phyloP scores from a whole-genome alignment of 305 asterid genomes.

The Lippia alba region DNA sequence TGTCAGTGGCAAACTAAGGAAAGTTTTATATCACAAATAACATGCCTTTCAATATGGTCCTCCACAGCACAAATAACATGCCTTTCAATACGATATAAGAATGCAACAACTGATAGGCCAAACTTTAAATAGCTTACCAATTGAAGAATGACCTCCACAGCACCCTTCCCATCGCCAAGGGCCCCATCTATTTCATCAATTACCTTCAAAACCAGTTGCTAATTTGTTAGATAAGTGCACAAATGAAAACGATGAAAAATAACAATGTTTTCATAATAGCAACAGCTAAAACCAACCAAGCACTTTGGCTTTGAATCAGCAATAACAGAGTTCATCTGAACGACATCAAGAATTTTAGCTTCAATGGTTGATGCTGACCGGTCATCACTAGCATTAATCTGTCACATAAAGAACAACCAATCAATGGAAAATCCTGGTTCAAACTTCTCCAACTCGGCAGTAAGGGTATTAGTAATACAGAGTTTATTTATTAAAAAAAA shows the following conservation, averaged over 20 bases:
- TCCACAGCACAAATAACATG: background rate
- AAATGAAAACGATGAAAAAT: constrained; percentile 18
- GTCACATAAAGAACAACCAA: constrained; percentile 43
- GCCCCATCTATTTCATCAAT: constrained; percentile 99
- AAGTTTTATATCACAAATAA: constrained; percentile 13
- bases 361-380: constrained; percentile 84
- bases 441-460: too few relatives aligned
- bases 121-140: constrained; percentile 59
- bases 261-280: constrained; percentile 16
- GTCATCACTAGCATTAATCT: constrained; percentile 99
- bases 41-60: constrained; percentile 3
- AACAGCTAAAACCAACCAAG: constrained; percentile 70
- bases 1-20: background rate
- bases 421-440: constrained; percentile 26
- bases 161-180: constrained; percentile 97
- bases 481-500: constrained; percentile 5
- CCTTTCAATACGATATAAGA: constrained; percentile 1
- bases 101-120: constrained; percentile 24
- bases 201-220: constrained; percentile 51
- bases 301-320: constrained; percentile 97
- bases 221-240: constrained; percentile 31
- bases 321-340: constrained; percentile 90
- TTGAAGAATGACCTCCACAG: constrained; percentile 83
- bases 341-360: constrained; percentile 88
- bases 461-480: background rate